Evolutionary conservation across 306 rosid species (phyloP), one percentile per base, ranked within the genome.

Genomic region (Vicia faba): DNA sequence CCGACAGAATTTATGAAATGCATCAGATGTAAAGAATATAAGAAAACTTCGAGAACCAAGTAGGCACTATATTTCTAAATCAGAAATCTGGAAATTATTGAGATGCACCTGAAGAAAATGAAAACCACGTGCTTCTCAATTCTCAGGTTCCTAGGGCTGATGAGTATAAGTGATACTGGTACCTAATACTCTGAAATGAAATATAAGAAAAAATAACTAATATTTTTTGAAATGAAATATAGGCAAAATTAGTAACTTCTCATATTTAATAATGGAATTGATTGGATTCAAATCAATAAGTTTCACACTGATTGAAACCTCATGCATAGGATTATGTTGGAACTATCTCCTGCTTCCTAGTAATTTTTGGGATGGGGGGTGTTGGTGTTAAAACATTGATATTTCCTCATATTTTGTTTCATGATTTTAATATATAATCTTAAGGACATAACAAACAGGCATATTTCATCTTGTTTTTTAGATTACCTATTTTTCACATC

Each of bases 401-500:
- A 18, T 11, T 10, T 28, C 4, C 3, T 10, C 38, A 23, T 10
- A 14, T 48, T 35, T 23, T 11, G 19, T 55, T 69, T 64, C 26
- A 13, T 19, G 29, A 15, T 56, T 49, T 46, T 63, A 38, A 49
- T 68, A 28, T 68, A 56, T 55, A 50, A 15, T 66, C 73, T 25
- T 8, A 28, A 26, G 59, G 18, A 53, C 65, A 38, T 43, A 41
- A 61, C 13, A 54, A 60, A 54, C 31, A 26, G 41, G 39, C 8
- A 41, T 57, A 53, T 14, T 19, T 71, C 66, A 40, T 44, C 23
- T 40, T 25, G 49, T 35, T 43, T 54, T 54, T 59, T 26, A 26
- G 43, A 15, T 64, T 64, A 60, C 39, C 28, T 77, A 65, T 49
- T 54, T 39, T 66, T n/a, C 25, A 51, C 60, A 40, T 61, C 58